Evolutionary conservation across 2,329 filamentous ascomycete species (phyloP), one percentile per base, ranked within the genome.

Genomic region (Penicillium sp.): DNA sequence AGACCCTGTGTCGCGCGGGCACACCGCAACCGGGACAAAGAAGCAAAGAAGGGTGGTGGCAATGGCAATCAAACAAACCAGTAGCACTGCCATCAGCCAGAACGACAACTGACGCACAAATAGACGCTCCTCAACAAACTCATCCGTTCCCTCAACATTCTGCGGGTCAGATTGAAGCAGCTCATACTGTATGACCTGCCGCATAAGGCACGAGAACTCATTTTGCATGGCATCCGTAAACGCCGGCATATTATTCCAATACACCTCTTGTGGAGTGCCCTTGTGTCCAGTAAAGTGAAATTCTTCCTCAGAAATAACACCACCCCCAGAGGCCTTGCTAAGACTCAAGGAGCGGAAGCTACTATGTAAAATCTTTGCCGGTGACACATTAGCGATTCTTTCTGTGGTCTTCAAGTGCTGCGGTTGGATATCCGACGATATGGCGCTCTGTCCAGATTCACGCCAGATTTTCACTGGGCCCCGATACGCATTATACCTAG

Each of bases 1-100:
- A 3, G 56, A 59, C 15, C 56, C 40, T 3, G 56, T 51, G n/a
- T 61, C 59, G 13, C 39, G n/a, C 15, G 59, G 39, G 43, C 59
- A 61, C 27, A 57, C 51, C n/a, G 56, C 29, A 29, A 59, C 56
- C 0, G 52, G 56, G 5, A 59, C 29, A 34, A 34, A 59, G 19
- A 53, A 44, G 13, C 10, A 50, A 9, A 55, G 33, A 21, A 61
- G 50, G 23, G 50, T 4, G 10, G 39, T 16, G 3, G 27, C 23
- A 34, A 33, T 31, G 13, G 38, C 19, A 19, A 50, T 46, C 11
- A 58, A 29, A 36, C 9, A 58, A 29, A 21, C 44, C 13, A 54
- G 29, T 11, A 58, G 50, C 29, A 34, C 34, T 16, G 33, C 19
- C 48, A 56, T 56, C n/a, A 46, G 19, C 16, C 33, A 50, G 29